phyloP scores from a whole-genome alignment of 2,329 filamentous ascomycete genomes.

The Botrytis hyacinthi region DNA sequence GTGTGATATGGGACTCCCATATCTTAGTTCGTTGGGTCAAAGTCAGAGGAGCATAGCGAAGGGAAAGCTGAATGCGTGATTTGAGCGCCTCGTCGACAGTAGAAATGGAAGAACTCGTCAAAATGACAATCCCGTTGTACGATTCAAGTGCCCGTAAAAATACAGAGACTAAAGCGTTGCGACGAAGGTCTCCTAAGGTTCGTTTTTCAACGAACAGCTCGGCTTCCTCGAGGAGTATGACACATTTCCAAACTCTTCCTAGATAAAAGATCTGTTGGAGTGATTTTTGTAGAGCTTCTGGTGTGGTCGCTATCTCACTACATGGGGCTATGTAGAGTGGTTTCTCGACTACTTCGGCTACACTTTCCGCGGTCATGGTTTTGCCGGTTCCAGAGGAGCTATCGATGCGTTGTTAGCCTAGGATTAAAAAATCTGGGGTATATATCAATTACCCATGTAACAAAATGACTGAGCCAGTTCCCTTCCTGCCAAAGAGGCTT shows the following conservation, averaged over 20 bases:
- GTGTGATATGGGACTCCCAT: conserved; percentile 21
- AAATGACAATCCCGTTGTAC: conserved; percentile 42
- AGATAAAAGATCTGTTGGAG: conserved; percentile 16
- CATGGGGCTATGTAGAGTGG: conserved; percentile 13
- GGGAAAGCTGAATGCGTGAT: conserved; percentile 39
- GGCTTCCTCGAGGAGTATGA: conserved; percentile 17
- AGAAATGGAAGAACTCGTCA: conserved; percentile 43
- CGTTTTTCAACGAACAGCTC: conserved; percentile 19
- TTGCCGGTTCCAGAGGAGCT: conserved; percentile 19
- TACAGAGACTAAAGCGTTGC: conserved; percentile 27
- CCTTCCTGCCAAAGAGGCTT: not conserved
- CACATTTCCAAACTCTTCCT: conserved; percentile 18
- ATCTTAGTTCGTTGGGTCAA: conserved; percentile 18
- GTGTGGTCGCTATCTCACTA: conserved; percentile 13
- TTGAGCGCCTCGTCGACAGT: conserved; percentile 42
- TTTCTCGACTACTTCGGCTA: conserved; percentile 11
- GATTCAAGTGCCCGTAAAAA: conserved; percentile 44
- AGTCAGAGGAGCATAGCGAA: conserved; percentile 31
- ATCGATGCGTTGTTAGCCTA: not conserved
- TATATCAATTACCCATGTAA: conserved; percentile 6
- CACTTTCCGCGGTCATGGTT: conserved; percentile 19
- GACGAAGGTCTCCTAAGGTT: conserved; percentile 7
- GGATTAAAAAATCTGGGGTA: not conserved
- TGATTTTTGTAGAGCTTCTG: conserved; percentile 4
- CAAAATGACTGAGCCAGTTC: conserved; percentile 14